Conservation (phyloP, 306 rosid genomes). For the Urtica urens region DNA sequence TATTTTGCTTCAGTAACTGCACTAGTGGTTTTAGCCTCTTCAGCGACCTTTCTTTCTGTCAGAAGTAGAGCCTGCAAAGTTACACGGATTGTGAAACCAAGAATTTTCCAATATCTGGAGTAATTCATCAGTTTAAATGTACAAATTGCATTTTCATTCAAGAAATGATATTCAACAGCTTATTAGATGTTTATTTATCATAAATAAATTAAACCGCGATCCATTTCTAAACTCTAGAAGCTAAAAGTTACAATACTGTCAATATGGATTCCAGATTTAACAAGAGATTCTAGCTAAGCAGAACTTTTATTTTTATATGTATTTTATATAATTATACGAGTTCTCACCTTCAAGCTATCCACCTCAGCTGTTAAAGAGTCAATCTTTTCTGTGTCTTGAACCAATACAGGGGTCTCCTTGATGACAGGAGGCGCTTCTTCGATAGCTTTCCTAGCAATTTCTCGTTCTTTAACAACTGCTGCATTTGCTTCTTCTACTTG, state of each 20-base stretch:
- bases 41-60: slow-evolving; percentile 56
- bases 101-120: slow-evolving; percentile 12
- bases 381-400: slow-evolving; percentile 87
- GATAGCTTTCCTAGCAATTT: slow-evolving; percentile 71
- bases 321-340: slow-evolving; percentile 5
- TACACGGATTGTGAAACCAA: slow-evolving; percentile 16
- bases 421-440: slow-evolving; percentile 97
- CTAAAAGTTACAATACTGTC: too few species aligned
- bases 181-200: too few species aligned
- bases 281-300: too few species aligned
- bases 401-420: slow-evolving; percentile 90
- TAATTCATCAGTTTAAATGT: slow-evolving; percentile 6
- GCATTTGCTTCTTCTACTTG: slow-evolving; percentile 94
- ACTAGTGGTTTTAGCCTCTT: slow-evolving; percentile 57
- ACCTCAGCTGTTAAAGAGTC: slow-evolving; percentile 68
- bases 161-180: too few species aligned
- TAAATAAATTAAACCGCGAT: too few species aligned
- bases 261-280: too few species aligned
- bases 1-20: slow-evolving; percentile 55
- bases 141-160: too few species aligned
- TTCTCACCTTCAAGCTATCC: slow-evolving; percentile 66
- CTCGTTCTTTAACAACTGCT: slow-evolving; percentile 70
- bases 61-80: slow-evolving; percentile 49
- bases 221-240: too few species aligned
- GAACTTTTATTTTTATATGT: too few species aligned